A percentile compares a stretch with the other conserved stretches of the same genome.
Evolutionary conservation across 306 rosid species (phyloP).

Genomic region (Ceratonia siliqua): DNA sequence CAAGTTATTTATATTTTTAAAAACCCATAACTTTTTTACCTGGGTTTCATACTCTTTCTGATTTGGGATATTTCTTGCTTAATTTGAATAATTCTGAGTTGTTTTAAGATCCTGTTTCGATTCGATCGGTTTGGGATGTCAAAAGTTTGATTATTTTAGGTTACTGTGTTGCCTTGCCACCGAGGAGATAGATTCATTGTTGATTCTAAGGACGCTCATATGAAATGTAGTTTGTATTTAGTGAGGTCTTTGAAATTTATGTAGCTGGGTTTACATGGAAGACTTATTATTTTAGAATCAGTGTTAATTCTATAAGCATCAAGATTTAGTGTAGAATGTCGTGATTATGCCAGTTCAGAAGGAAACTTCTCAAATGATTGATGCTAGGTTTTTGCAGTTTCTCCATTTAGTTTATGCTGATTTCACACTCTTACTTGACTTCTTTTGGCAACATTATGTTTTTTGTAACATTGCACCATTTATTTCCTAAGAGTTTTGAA

Average conservation of each 20-base stretch:
- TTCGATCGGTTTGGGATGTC: conserved; percentile 34
- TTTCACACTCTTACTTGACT: background rate
- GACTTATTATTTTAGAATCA: conserved; percentile 29
- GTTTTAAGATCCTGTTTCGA: conserved; percentile 21
- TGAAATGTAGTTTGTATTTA: background rate
- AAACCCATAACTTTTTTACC: background rate
- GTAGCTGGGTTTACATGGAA: conserved; percentile 25
- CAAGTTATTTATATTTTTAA: background rate
- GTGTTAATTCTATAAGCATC: background rate
- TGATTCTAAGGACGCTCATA: conserved; percentile 20
- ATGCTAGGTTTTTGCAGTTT: background rate
- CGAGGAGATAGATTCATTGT: conserved; percentile 2
- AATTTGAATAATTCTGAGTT: conserved; percentile 14
- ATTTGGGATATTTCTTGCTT: conserved; percentile 2
- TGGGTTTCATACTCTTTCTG: conserved; percentile 15
- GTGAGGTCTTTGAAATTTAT: background rate
- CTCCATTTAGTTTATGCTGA: conserved; percentile 14
- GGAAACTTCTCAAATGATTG: background rate
- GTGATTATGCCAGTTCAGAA: conserved; percentile 13
- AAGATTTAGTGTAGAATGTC: background rate
- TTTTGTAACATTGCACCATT: background rate
- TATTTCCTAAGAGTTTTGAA: background rate
- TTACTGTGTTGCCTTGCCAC: conserved; percentile 28
- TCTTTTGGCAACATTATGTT: background rate
- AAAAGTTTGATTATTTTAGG: background rate